phyloP scores from a whole-genome alignment of 179 eudicot species.

The Silene vulgaris region DNA sequence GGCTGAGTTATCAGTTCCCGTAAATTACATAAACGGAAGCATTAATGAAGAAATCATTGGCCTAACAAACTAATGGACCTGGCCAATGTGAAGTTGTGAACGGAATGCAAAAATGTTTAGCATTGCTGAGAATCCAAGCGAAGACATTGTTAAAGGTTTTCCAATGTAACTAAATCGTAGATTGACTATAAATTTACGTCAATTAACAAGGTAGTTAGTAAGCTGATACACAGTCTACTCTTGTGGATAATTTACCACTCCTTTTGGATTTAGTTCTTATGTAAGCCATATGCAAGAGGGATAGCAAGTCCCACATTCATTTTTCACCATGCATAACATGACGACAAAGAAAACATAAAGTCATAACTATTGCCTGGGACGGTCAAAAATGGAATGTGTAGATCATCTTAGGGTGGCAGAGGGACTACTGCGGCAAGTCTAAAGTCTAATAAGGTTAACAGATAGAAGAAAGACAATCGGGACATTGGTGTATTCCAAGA shows the following conservation, averaged over 20 bases:
- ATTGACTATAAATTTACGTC: no score
- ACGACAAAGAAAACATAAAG: no score
- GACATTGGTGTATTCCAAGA: background rate
- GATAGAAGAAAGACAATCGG: background rate
- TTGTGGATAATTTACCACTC: no score
- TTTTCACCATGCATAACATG: no score
- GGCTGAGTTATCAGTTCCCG: slow-evolving; percentile 53
- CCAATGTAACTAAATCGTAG: background rate
- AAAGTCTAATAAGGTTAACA: background rate
- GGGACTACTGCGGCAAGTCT: background rate
- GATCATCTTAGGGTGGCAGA: no score
- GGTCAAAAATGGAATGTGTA: no score
- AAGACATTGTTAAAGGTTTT: slow-evolving; percentile 11
- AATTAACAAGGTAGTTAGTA: no score
- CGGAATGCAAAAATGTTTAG: slow-evolving; percentile 32
- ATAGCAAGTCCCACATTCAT: background rate
- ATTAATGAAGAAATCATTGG: slow-evolving; percentile 33
- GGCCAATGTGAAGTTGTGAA: no score
- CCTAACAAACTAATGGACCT: slow-evolving; percentile 20
- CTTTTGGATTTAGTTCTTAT: no score
- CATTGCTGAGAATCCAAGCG: slow-evolving; percentile 55
- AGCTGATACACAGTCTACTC: no score
- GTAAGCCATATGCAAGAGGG: no score
- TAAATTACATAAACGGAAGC: slow-evolving; percentile 46
- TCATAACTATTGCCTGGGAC: no score